Conservation (phyloP, 768 basidiomycete species). For the Termitomyces sp. region DNA sequence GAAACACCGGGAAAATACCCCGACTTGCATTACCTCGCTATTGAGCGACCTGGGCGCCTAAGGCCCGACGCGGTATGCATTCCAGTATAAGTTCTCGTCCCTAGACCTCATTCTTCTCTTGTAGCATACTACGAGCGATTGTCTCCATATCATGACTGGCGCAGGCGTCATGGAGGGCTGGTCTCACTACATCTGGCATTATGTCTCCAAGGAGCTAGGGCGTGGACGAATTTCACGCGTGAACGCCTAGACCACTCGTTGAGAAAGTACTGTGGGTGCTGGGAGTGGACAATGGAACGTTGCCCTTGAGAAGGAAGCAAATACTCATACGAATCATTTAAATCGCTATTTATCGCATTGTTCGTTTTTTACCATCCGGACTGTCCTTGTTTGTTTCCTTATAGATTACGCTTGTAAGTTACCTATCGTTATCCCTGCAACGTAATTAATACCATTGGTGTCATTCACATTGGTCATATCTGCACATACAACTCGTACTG, state of each 20-base stretch:
- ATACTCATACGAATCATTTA: conserved; percentile 2
- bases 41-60: conserved; percentile 55
- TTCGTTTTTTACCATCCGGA: neutral
- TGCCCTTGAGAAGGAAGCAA: neutral
- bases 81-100: neutral
- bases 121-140: conserved; percentile 38
- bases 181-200: conserved; percentile 46
- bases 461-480: neutral
- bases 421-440: neutral
- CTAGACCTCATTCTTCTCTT: neutral
- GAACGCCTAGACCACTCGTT: neutral
- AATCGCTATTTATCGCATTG: conserved; percentile 4
- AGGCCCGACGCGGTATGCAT: conserved; percentile 59
- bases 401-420: neutral
- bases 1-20: conserved; percentile 33
- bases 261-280: neutral
- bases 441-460: neutral
- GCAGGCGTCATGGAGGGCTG: conserved; percentile 45
- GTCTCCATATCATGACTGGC: conserved; percentile 42
- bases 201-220: conserved; percentile 23
- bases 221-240: conserved; percentile 11
- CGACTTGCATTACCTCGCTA: conserved; percentile 51
- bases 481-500: neutral
- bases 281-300: neutral
- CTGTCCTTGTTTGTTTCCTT: neutral